Evolutionary conservation across 73 alveolate species (phyloP), one percentile per base, ranked within the genome.

Genomic region (Blepharisma japonicum): DNA sequence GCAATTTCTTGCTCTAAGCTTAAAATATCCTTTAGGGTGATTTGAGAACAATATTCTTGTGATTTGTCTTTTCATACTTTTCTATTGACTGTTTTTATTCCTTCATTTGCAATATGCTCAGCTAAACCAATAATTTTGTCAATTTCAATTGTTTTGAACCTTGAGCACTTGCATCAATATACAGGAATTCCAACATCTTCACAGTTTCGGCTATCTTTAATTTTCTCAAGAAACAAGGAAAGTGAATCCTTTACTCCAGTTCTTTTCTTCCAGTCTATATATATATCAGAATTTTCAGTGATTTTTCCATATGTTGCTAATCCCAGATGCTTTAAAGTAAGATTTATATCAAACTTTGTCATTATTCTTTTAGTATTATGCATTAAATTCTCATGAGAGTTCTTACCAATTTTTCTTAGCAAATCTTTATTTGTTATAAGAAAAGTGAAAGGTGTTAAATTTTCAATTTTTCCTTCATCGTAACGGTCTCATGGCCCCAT

Each of bases 301-400:
- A 53, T 14, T 14, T 20, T 20, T 2, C 67, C 67, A 53, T 53
- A 53, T 53, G 67, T 11, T 14, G n/a, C 27, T 14, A 14, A 20
- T 11, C 27, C 67, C 0, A 53, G 23, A 53, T 11, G 0, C 23
- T 53, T 53, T 53, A 53, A 53, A 53, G 67, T 14, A 53, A 53
- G 67, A 53, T 53, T 53, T 53, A 53, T 53, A 53, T 53, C 67
- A 53, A 14, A 53, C 67, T 20, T 53, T 53, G 27, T 20, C 23
- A 53, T 14, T 4, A 53, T 14, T 14, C 23, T 11, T 20, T 53
- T 53, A 0, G n/a, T 11, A 4, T 53, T 53, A 53, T 53, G 67
- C 27, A 11, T 53, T 11, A 53, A 20, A 20, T 53, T 53, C 23
- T 53, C 67, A 14, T 53, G 67, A 4, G 67, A 53, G 23, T 53